Evolutionary conservation across 2,329 filamentous ascomycete genomes (phyloP).

Genomic region (Aspergillus latus): DNA sequence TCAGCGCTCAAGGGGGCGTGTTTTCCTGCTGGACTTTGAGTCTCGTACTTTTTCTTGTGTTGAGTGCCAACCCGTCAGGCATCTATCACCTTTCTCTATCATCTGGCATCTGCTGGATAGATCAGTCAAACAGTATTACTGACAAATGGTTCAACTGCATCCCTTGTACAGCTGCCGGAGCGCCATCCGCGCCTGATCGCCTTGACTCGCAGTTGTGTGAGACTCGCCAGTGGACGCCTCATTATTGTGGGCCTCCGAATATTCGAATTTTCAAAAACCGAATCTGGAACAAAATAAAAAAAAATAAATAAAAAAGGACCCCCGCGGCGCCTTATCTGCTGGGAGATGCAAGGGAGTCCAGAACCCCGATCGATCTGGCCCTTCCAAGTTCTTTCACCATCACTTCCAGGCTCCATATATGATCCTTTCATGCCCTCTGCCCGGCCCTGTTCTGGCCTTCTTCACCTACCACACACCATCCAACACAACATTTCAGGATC

Average conservation of each 20-base stretch:
- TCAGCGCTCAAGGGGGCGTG: too few relatives aligned
- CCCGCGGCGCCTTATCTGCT: slow-evolving; percentile 28
- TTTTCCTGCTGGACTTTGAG: not conserved
- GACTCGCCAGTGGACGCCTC: slow-evolving; percentile 13
- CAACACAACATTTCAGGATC: not conserved
- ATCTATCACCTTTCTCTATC: not conserved
- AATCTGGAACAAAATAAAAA: slow-evolving; percentile 5
- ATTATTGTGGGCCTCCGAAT: slow-evolving; percentile 13
- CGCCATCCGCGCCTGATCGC: slow-evolving; percentile 26
- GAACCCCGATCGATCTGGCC: slow-evolving; percentile 27
- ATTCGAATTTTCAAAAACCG: slow-evolving; percentile 10
- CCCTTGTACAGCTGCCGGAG: slow-evolving; percentile 19
- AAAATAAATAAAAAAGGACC: slow-evolving; percentile 13
- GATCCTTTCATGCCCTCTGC: not conserved
- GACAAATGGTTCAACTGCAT: slow-evolving; percentile 11
- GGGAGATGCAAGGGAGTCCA: slow-evolving; percentile 30
- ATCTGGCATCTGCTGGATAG: not conserved
- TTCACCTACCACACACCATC: not conserved
- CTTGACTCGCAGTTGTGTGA: slow-evolving; percentile 22
- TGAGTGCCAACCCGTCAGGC: not conserved
- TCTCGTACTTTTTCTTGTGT: not conserved
- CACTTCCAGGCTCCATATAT: slow-evolving; percentile 9
- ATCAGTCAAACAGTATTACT: not conserved
- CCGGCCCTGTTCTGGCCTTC: slow-evolving; percentile 1
- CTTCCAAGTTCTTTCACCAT: slow-evolving; percentile 2